Evolutionary conservation across 805 yeast genomes (phyloP).

Genomic region (Candida manassasensis): DNA sequence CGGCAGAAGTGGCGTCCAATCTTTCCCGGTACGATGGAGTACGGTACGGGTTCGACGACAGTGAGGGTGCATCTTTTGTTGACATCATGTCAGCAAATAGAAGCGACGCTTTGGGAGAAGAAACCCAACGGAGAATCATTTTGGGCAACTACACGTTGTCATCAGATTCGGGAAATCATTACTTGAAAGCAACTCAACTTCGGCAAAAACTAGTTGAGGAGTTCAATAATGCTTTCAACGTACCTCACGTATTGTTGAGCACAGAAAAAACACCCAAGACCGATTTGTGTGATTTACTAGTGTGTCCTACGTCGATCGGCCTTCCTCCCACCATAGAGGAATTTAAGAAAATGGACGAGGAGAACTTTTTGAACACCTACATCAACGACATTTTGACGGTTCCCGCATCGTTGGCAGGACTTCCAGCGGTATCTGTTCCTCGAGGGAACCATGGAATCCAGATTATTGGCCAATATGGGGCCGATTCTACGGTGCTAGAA

Average conservation of each 20-base stretch:
- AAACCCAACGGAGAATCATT: constrained; percentile 77
- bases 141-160: constrained; percentile 85
- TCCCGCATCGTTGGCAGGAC: constrained; percentile 87
- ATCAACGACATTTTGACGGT: constrained; percentile 81
- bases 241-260: constrained; percentile 35
- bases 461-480: constrained; percentile 80
- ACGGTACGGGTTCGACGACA: constrained; percentile 65
- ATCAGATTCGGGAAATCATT: constrained; percentile 71
- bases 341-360: constrained; percentile 28
- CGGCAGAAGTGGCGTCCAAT: constrained; percentile 93
- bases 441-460: constrained; percentile 63
- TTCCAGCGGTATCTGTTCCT: constrained; percentile 84
- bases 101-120: constrained; percentile 64
- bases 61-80: constrained; percentile 5
- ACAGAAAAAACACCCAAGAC: constrained; percentile 9
- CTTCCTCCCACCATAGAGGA: constrained; percentile 51
- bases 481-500: constrained; percentile 60
- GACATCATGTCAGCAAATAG: constrained; percentile 46
- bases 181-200: constrained; percentile 65
- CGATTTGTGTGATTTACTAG: constrained; percentile 55
- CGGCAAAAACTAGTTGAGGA: constrained; percentile 60
- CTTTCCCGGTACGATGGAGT: constrained; percentile 87
- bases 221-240: constrained; percentile 58
- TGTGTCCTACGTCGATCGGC: constrained; percentile 68
- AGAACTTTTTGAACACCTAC: constrained; percentile 56